Evolutionary conservation across 148 eudicot species (phyloP).

Genomic region (Euryodendron excelsum): DNA sequence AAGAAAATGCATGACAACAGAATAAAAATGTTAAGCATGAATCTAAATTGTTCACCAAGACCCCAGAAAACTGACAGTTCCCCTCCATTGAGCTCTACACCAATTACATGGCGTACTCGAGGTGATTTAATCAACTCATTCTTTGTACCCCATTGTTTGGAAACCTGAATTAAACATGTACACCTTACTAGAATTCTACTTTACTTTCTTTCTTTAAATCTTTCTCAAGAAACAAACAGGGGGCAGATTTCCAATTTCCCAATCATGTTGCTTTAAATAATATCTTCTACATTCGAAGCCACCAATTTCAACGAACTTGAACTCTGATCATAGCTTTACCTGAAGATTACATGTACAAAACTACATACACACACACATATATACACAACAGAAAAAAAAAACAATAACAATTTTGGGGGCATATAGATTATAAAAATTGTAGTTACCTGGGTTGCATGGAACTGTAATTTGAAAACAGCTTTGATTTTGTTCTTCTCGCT

Average conservation of each 20-base stretch:
- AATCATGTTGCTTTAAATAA: slow-evolving; percentile 9
- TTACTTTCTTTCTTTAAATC: neutral
- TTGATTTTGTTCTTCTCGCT: slow-evolving; percentile 73
- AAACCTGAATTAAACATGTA: neutral
- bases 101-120: neutral
- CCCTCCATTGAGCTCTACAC: neutral
- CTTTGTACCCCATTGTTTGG: neutral
- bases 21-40: neutral
- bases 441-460: slow-evolving; percentile 85
- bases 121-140: neutral
- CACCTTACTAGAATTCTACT: neutral
- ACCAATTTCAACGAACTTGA: neutral
- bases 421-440: neutral
- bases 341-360: neutral
- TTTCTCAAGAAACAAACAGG: neutral
- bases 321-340: neutral
- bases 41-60: neutral
- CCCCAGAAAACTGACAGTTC: neutral
- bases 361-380: neutral
- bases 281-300: neutral
- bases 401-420: neutral
- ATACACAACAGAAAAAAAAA: neutral
- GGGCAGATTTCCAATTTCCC: neutral
- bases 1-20: slow-evolving; percentile 10
- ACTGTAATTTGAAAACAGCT: slow-evolving; percentile 71